phyloP scores from a whole-genome alignment of 768 basidiomycete genomes.

The Botryobasidium botryosum region DNA sequence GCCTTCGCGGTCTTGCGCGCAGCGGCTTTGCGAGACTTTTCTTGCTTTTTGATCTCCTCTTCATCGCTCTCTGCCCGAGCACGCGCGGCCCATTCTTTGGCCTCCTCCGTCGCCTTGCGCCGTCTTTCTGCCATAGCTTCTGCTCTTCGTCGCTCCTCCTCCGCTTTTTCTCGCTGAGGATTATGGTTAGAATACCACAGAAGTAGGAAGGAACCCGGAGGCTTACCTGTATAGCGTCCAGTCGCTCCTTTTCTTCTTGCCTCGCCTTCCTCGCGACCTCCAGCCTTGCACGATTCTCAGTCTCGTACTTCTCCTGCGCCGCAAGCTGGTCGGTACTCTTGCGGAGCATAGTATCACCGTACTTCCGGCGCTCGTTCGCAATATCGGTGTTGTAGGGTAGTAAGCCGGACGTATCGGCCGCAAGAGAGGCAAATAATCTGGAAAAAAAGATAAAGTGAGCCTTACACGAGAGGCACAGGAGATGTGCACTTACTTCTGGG shows the following conservation, averaged over 20 bases:
- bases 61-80: constrained; percentile 56
- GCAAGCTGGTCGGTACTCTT: constrained; percentile 65
- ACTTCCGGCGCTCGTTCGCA: constrained; percentile 77
- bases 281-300: constrained; percentile 50
- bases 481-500: constrained; percentile 51
- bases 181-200: not conserved
- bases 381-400: constrained; percentile 78
- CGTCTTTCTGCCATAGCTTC: constrained; percentile 72
- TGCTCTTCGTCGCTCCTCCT: constrained; percentile 48
- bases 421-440: constrained; percentile 74
- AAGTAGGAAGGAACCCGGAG: not conserved
- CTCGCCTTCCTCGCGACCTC: constrained; percentile 62
- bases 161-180: constrained; percentile 26
- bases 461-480: not conserved
- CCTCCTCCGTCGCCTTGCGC: constrained; percentile 56
- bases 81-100: constrained; percentile 58
- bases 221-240: constrained; percentile 49
- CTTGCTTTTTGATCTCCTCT: constrained; percentile 41
- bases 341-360: constrained; percentile 73
- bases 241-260: constrained; percentile 58
- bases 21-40: constrained; percentile 31
- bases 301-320: constrained; percentile 54
- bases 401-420: constrained; percentile 45
- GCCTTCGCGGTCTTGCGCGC: constrained; percentile 25
- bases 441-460: constrained; percentile 4